Evolutionary conservation across 441 rosid species (phyloP).

Genomic region (Adansonia gregorii): DNA sequence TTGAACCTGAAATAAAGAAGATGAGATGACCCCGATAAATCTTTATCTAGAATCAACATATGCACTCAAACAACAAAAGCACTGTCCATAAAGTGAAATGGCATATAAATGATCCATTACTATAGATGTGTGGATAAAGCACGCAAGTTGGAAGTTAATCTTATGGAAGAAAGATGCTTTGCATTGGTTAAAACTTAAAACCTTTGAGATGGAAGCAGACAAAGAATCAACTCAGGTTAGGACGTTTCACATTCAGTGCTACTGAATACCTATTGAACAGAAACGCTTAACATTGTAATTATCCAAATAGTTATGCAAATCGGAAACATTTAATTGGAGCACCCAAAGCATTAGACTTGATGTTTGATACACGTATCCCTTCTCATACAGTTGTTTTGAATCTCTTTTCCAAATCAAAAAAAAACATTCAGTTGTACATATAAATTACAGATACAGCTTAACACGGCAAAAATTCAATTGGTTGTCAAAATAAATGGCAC

Average conservation of each 20-base stretch:
- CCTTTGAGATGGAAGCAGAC: too few relatives aligned
- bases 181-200: constrained; percentile 4
- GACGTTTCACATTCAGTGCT: constrained; percentile 18
- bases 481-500: constrained; percentile 25
- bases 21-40: constrained; percentile 23
- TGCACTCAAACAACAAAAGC: constrained; percentile 15
- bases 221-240: constrained; percentile 14
- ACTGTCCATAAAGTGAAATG: not conserved
- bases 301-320: constrained; percentile 22
- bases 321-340: not conserved
- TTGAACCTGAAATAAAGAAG: constrained; percentile 45
- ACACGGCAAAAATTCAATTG: constrained; percentile 25
- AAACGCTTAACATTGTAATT: constrained; percentile 11
- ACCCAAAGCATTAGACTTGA: not conserved
- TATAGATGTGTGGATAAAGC: not conserved
- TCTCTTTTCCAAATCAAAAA: not conserved
- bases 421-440: not conserved
- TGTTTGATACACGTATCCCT: not conserved
- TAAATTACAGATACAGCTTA: not conserved
- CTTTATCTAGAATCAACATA: constrained; percentile 2
- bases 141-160: constrained; percentile 7
- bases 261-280: constrained; percentile 10
- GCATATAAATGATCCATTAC: not conserved
- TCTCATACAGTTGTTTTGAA: not conserved
- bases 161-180: not conserved